These are phyloP conservation scores for Phytophthora chlamydospora DNA, from an alignment of 352 stramenopile genomes.

Conservation along the genomic window DNA sequence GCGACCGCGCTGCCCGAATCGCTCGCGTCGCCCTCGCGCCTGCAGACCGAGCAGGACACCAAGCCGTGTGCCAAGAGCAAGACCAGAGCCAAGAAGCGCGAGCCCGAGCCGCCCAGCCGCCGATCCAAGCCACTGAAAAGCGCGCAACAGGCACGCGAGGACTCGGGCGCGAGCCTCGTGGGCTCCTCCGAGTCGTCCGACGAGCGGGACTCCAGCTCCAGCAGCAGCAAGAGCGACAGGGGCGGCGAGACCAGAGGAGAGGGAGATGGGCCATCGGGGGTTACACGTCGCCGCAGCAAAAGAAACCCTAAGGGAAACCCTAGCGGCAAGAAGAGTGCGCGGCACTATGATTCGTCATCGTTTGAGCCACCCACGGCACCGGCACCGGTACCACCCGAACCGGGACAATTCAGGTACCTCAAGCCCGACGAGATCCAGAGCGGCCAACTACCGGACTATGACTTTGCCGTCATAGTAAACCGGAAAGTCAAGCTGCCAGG, in stretches of 20 bases:
- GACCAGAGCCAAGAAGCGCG: constrained; percentile 18
- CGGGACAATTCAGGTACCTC: constrained; percentile 78
- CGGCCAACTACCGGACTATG: constrained; percentile 62
- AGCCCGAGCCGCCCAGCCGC: constrained; percentile 11
- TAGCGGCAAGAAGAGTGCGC: constrained; percentile 20
- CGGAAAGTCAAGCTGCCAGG: constrained; percentile 60
- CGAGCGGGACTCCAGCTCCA: constrained; percentile 29
- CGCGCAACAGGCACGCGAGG: constrained; percentile 38
- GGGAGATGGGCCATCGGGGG: too few species aligned
- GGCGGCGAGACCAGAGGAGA: constrained; percentile 11
- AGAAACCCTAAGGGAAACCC: constrained; percentile 16
- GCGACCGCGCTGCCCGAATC: neutral
- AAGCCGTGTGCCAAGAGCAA: constrained; percentile 17
- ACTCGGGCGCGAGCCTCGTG: constrained; percentile 73
- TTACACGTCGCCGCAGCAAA: constrained; percentile 14
- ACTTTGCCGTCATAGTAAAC: constrained; percentile 85
- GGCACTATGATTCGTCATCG: constrained; percentile 38
- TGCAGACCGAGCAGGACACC: constrained; percentile 2
- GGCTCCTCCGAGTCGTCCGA: constrained; percentile 32
- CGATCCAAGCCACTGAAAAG: constrained; percentile 5
- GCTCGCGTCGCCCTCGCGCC: neutral
- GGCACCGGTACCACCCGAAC: constrained; percentile 16
- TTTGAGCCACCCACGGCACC: constrained; percentile 11
- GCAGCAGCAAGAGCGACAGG: constrained; percentile 24
- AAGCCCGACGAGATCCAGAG: constrained; percentile 81